Base-by-base conservation (phyloP, 2,329 filamentous ascomycete species). In the Biscogniauxia sp. region DNA sequence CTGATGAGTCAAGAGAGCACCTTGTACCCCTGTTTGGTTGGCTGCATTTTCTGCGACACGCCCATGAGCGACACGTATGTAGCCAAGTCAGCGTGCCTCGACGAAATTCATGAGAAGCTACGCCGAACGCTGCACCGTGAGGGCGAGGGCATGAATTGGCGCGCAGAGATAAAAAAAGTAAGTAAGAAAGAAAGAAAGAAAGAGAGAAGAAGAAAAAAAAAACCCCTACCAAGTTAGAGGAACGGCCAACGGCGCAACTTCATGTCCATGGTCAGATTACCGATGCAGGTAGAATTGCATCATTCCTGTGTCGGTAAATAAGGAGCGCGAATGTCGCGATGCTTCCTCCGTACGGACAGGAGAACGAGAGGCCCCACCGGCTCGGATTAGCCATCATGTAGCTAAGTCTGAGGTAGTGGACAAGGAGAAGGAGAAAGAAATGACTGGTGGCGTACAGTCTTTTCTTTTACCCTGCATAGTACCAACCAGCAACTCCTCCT, bases 21-120 rank as follows among this genome's bases (percentile, higher is more conserved):
- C 37, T 5, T 45, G 5, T 9, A 57, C 55, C 55, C 55, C 55
- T 57, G 55, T 49, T 57, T 25, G 55, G 55, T 51, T 52, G 45
- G 55, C 55, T 57, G 55, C 55, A 57, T n/a, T 41, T 51, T 52
- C 55, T 57, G 55, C 55, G 55, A 57, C 55, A 57, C 23, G 45
- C 55, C 55, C 55, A 37, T 51, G 55, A 57, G 45, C 45, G 55
- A 57, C 55, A 51, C 55, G 55, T 57, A 52, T 45, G 37, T 45
- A 23, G 20, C 49, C 17, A 23, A 54, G 23, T 23, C 49, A 37
- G 45, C 55, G 45, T 49, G 20, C 51, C 41, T 37, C 49, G 25
- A 41, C 51, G 55, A 37, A 25, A 20, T 49, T 32, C 11, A 32
- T 32, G 28, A 26, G 13, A 26, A 45, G 7, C 53, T 55, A 13